phyloP scores from a whole-genome alignment of 2,329 filamentous ascomycete genomes.

The Curvularia sp. region DNA sequence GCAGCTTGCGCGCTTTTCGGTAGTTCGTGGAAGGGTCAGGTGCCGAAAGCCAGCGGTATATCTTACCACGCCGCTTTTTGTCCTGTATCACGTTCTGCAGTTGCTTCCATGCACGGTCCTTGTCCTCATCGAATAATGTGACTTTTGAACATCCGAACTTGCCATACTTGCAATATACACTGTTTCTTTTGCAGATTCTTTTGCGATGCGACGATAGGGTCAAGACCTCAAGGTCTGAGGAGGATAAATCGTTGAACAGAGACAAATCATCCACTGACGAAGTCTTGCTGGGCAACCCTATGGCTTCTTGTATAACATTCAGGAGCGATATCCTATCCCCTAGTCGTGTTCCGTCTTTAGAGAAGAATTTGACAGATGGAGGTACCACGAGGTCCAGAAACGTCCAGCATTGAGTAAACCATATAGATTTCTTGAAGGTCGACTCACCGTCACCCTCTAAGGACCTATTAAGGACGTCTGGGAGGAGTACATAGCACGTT shows the following conservation, averaged over 20 bases:
- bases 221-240: constrained; percentile 12
- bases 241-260: not conserved
- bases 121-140: constrained; percentile 19
- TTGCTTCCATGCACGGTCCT: constrained; percentile 21
- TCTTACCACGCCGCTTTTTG: constrained; percentile 6
- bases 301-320: not conserved
- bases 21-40: constrained; percentile 48
- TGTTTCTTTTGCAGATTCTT: constrained; percentile 17
- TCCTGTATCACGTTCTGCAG: constrained; percentile 19
- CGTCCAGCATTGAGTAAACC: constrained; percentile 31
- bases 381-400: constrained; percentile 29
- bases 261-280: not conserved
- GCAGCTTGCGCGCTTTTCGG: constrained; percentile 40
- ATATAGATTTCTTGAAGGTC: too few relatives aligned
- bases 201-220: constrained; percentile 22
- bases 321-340: not conserved
- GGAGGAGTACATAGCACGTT: too few relatives aligned
- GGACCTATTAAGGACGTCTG: too few relatives aligned
- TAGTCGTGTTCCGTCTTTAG: constrained; percentile 5
- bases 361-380: constrained; percentile 19
- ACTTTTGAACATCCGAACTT: constrained; percentile 28
- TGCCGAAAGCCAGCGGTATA: constrained; percentile 44
- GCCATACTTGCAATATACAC: constrained; percentile 25
- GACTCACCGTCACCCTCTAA: too few relatives aligned
- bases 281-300: not conserved